Evolutionary conservation across 495 filamentous ascomycete genomes (phyloP).

Genomic region (Letharia lupina): DNA sequence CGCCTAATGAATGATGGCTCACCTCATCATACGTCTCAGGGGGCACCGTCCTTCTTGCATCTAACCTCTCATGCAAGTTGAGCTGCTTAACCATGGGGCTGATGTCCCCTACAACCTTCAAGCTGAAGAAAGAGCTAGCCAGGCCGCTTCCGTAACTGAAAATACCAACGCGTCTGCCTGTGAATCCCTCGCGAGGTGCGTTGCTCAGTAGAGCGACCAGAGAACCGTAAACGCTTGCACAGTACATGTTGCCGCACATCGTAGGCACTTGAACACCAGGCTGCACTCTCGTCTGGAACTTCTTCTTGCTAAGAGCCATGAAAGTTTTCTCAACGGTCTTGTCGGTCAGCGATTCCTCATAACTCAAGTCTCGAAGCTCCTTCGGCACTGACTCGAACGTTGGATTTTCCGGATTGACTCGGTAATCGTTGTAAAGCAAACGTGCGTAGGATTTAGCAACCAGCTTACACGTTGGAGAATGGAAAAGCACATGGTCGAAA

Average conservation of each 20-base stretch:
- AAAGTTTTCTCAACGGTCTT: constrained; percentile 96
- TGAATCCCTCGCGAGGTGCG: constrained; percentile 56
- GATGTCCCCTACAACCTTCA: constrained; percentile 72
- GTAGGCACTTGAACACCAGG: constrained; percentile 81
- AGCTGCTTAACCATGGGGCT: constrained; percentile 68
- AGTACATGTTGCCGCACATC: constrained; percentile 99
- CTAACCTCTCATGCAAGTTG: constrained; percentile 69
- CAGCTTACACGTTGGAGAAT: constrained; percentile 95
- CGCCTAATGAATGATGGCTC: constrained; percentile 29
- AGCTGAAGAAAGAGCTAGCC: constrained; percentile 80
- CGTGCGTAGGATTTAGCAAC: constrained; percentile 92
- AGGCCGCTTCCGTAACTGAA: constrained; percentile 96
- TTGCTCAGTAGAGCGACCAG: constrained; percentile 70
- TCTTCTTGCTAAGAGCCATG: constrained; percentile 92
- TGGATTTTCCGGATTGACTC: constrained; percentile 63
- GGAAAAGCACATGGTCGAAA: constrained; percentile 94
- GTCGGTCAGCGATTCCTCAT: constrained; percentile 77
- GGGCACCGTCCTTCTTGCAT: constrained; percentile 58
- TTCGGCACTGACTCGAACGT: constrained; percentile 80
- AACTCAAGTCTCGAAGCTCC: constrained; percentile 77
- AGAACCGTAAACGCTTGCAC: constrained; percentile 84
- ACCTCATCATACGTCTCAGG: constrained; percentile 84
- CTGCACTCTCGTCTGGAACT: constrained; percentile 78
- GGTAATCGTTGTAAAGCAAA: constrained; percentile 94
- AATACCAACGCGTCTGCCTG: constrained; percentile 80